Base-by-base conservation (phyloP, 2,329 filamentous ascomycete genomes). In the Trichoderma semiorbis region DNA sequence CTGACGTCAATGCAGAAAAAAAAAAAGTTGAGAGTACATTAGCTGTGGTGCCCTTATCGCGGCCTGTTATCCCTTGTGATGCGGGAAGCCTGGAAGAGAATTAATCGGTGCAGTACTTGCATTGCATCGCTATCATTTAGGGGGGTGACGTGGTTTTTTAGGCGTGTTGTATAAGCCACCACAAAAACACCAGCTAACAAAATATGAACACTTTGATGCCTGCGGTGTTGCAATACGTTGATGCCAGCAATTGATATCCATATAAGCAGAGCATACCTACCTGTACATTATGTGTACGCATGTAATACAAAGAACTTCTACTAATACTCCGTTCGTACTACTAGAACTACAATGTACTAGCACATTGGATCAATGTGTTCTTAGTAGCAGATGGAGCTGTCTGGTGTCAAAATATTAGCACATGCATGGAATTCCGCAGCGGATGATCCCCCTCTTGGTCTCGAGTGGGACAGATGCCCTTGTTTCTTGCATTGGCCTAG, bases 1-100 rank as follows among this genome's bases (percentile, higher is more conserved):
- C 68, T 70, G 68, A 70, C 68, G 68, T 70, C 68, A 70, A 69
- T 53, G 57, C 66, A 53, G 28, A 66, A 28, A 12, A 63, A 63
- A 63, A 30, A 63, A 30, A 28, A 18, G 6, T 43, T 0, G 14
- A 18, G 18, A 18, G 18, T 28, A 5, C 39, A 43, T 43, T 43
- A 43, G 16, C 30, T 28, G 34, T 63, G 24, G 62, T 30, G 65
- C 36, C 66, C 66, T 69, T 69, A 69, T 69, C 66, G 16, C 28
- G 53, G 32, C 30, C 18, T 43, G 24, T 57, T 57, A 63, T 67
- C 64, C 64, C 64, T 67, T 67, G 36, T 61, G 66, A 69, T 69
- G 66, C 66, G 53, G 65, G 47, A 58, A 47, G 26, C 18, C 34
- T 43, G 28, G 53, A 26, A 34, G 64, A 57, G 21, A 53, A 24